These are phyloP conservation scores for Dothidotthia symphoricarpi DNA, from an alignment of 2,329 filamentous ascomycete genomes.

Conservation along the genomic window DNA sequence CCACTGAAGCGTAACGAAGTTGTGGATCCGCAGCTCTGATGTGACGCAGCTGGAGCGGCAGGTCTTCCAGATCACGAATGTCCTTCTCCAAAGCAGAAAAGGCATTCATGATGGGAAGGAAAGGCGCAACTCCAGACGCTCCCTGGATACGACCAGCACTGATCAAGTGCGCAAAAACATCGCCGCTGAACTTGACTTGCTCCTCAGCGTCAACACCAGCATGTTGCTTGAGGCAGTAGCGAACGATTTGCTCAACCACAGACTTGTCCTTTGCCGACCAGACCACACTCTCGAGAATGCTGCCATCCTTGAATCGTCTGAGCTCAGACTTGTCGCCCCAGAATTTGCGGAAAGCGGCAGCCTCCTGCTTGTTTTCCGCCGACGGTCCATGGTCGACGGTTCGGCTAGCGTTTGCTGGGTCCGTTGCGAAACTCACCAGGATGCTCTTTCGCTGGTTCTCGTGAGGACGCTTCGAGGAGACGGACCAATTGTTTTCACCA, in stretches of 20 bases:
- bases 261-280: slow-evolving; percentile 67
- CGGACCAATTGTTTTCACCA: slow-evolving; percentile 35
- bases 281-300: slow-evolving; percentile 85
- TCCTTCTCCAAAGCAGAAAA: slow-evolving; percentile 74
- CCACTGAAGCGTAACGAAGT: slow-evolving; percentile 70
- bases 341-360: slow-evolving; percentile 79
- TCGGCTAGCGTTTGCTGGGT: slow-evolving; percentile 69
- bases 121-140: slow-evolving; percentile 53
- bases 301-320: slow-evolving; percentile 91
- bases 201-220: slow-evolving; percentile 60
- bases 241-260: slow-evolving; percentile 76
- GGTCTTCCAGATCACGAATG: slow-evolving; percentile 72
- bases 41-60: slow-evolving; percentile 84
- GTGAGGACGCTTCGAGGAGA: slow-evolving; percentile 28
- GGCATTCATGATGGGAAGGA: slow-evolving; percentile 66
- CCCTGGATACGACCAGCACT: slow-evolving; percentile 35
- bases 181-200: slow-evolving; percentile 46
- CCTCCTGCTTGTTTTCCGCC: slow-evolving; percentile 80
- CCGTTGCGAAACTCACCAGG: slow-evolving; percentile 67
- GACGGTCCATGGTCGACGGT: slow-evolving; percentile 84
- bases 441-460: slow-evolving; percentile 45
- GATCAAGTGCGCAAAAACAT: slow-evolving; percentile 50
- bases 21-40: slow-evolving; percentile 70
- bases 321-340: slow-evolving; percentile 95
- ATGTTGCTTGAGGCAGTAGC: slow-evolving; percentile 69